These are phyloP conservation scores for Nakaseomyces kungkrabaensis DNA, from an alignment of 1,139 yeast genomes.

Conservation along the genomic window DNA sequence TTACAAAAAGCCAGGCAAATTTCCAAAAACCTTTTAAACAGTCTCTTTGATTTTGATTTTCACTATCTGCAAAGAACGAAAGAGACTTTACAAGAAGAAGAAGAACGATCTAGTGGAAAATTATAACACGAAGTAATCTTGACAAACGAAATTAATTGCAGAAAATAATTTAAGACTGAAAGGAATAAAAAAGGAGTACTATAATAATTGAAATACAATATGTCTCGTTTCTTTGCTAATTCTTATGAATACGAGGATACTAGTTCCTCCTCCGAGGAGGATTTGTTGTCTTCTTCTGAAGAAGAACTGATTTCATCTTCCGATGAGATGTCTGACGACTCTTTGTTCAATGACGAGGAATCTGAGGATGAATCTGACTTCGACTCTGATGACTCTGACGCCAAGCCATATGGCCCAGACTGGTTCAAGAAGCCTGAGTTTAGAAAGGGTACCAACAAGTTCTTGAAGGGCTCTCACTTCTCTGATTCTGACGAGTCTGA, in stretches of 20 bases:
- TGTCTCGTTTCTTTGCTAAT: slow-evolving; percentile 62
- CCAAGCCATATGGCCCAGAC: slow-evolving; percentile 33
- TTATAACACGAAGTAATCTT: background rate
- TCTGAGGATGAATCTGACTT: slow-evolving; percentile 38
- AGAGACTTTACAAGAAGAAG: too few relatives aligned
- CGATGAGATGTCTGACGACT: slow-evolving; percentile 29
- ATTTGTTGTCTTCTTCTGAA: slow-evolving; percentile 57
- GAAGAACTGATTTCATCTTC: slow-evolving; percentile 50
- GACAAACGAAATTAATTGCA: too few relatives aligned
- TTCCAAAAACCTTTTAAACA: too few relatives aligned
- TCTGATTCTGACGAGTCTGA: slow-evolving; percentile 40
- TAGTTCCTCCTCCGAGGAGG: slow-evolving; percentile 71
- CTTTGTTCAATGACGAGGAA: slow-evolving; percentile 25
- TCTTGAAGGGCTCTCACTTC: slow-evolving; percentile 29
- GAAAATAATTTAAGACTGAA: background rate
- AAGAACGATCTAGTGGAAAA: background rate
- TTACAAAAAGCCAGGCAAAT: too few relatives aligned
- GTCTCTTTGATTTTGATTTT: too few relatives aligned
- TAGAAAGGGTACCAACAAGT: slow-evolving; percentile 30
- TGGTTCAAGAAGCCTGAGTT: slow-evolving; percentile 34
- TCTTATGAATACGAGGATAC: slow-evolving; percentile 49
- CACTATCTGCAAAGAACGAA: too few relatives aligned
- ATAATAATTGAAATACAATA: slow-evolving; percentile 14
- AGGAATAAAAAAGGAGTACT: background rate
- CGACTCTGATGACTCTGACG: slow-evolving; percentile 36